Evolutionary conservation across 2,329 filamentous ascomycete genomes (phyloP).

Genomic region (Aureobasidium zeae): DNA sequence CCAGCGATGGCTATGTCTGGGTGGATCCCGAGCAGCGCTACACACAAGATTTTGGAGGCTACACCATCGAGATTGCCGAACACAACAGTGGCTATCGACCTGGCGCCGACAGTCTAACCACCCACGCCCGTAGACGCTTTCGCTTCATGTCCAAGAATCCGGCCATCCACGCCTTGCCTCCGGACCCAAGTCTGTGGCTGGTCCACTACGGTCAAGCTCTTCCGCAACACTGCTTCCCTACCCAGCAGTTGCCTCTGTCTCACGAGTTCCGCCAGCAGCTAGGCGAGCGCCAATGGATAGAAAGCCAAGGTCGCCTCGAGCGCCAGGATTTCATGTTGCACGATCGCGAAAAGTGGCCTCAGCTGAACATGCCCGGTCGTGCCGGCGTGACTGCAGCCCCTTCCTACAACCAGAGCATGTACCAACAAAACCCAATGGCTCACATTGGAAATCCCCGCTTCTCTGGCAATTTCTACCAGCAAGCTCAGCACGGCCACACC

Average conservation of each 20-base stretch:
- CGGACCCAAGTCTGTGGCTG: slow-evolving; percentile 80
- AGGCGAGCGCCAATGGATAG: slow-evolving; percentile 51
- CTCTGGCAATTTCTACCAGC: slow-evolving; percentile 18
- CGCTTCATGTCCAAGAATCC: slow-evolving; percentile 69
- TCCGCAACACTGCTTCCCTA: slow-evolving; percentile 61
- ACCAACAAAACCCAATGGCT: slow-evolving; percentile 20
- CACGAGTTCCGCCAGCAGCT: slow-evolving; percentile 26
- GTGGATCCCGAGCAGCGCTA: slow-evolving; percentile 69
- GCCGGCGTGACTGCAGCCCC: slow-evolving; percentile 21
- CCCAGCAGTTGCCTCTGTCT: slow-evolving; percentile 53
- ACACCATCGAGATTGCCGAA: slow-evolving; percentile 77
- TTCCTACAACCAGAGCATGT: slow-evolving; percentile 9
- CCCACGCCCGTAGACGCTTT: slow-evolving; percentile 76
- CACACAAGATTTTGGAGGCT: slow-evolving; percentile 62
- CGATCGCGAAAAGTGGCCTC: slow-evolving; percentile 83
- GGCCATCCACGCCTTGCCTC: slow-evolving; percentile 57
- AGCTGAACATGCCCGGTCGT: slow-evolving; percentile 57
- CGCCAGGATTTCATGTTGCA: slow-evolving; percentile 93
- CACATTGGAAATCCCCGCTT: slow-evolving; percentile 19
- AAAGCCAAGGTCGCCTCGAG: slow-evolving; percentile 68
- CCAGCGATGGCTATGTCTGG: slow-evolving; percentile 91
- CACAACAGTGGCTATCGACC: slow-evolving; percentile 73
- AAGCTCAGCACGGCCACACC: slow-evolving; percentile 15
- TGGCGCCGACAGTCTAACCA: slow-evolving; percentile 60
- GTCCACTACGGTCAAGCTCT: slow-evolving; percentile 80